These are phyloP conservation scores for Dictyostelium firmibasis DNA, from an alignment of 78 protist species.

Conservation along the genomic window DNA sequence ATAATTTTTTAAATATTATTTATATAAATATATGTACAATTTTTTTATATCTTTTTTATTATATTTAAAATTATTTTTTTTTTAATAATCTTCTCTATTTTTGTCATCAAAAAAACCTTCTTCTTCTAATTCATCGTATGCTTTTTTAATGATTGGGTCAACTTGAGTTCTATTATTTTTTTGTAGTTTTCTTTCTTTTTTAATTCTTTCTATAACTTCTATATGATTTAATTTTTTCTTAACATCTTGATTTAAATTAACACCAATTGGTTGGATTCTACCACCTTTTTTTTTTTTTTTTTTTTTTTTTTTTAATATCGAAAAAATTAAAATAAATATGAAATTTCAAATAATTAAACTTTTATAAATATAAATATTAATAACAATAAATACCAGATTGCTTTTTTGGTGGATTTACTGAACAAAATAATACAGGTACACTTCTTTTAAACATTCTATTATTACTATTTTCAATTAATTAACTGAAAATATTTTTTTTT, in stretches of 20 bases:
- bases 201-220: neutral
- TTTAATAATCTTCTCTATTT: constrained; percentile 7
- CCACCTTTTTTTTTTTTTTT: neutral
- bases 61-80: too few relatives aligned
- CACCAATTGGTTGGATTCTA: constrained; percentile 11
- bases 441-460: neutral
- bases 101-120: constrained; percentile 55
- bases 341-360: too few relatives aligned
- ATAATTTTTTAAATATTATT: neutral
- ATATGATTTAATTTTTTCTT: neutral
- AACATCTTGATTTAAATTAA: constrained; percentile 12
- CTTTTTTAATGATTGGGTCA: constrained; percentile 42
- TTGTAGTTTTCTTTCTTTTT: neutral
- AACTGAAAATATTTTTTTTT: too few relatives aligned
- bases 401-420: neutral
- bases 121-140: constrained; percentile 43
- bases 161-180: neutral
- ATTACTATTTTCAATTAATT: too few relatives aligned
- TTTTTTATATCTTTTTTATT: neutral
- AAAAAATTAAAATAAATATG: too few relatives aligned
- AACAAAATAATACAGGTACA: neutral
- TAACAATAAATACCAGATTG: neutral
- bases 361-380: neutral
- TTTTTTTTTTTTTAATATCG: too few relatives aligned
- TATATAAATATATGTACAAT: too few relatives aligned